Base-by-base conservation (phyloP, 192 early-diverging fungal genomes). In the Paraglomus brasilianum region DNA sequence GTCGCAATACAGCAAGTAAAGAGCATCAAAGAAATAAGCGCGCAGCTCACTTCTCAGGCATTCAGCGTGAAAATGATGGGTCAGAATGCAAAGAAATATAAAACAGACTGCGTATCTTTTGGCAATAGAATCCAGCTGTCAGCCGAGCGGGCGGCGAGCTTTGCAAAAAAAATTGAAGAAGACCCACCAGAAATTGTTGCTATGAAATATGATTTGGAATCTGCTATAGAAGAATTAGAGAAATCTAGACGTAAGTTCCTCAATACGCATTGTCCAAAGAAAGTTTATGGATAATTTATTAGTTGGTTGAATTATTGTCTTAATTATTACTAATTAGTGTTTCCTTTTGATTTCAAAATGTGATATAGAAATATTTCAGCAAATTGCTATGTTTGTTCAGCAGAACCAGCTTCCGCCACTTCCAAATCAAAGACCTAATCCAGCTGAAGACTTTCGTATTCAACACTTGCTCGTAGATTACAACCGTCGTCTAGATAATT, bases 81-180 rank as follows among this genome's bases (percentile, higher is more conserved):
- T 5, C 53, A 56, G 21, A 56, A 56, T 56, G 53, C 53, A 21
- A 56, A 56, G 21, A 56, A 56, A 21, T 56, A 56, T 30, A 56
- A 56, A 21, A 24, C 53, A 56, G 53, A 56, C 36, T 56, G 53
- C 21, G 3, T 56, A 21, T 11, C 53, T 1, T 56, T 56, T 56
- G 53, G 19, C 21, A 56, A 56, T 56, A 56, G 53, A 56, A 24
- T 56, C 10, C 15, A 56, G 36, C 17, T 11, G 17, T 30, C 36
- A 2, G 53, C 15, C 11, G 53, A 17, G 36, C 17, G 36, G 21
- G 53, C 15, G 11, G 9, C 17, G 1, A 30, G 6, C 10, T 56
- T 56, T 22, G 53, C 36, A 10, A 56, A 56, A 21, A 21, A 21
- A 4, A 0, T 17, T 11, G 21, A 2, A 30, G 11, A 11, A 17